Conservation (phyloP, 2,329 filamentous ascomycete genomes). For the Claviceps paspali region DNA sequence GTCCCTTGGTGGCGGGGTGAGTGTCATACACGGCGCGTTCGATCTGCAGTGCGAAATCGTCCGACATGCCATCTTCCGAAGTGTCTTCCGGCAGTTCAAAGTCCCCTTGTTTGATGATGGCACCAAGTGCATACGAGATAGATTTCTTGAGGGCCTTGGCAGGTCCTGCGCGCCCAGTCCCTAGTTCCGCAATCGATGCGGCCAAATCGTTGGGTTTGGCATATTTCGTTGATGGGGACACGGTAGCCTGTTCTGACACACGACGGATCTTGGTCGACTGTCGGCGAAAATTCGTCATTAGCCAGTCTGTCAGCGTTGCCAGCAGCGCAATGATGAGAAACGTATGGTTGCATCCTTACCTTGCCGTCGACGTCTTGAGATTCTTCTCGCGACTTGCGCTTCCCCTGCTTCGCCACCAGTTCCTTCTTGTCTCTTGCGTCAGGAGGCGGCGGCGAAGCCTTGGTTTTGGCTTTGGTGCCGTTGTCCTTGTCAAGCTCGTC, state of each 20-base stretch:
- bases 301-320: neutral
- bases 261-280: constrained; percentile 35
- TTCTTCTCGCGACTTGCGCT: constrained; percentile 43
- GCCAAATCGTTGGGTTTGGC: constrained; percentile 36
- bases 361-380: constrained; percentile 36
- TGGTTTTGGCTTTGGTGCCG: constrained; percentile 14
- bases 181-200: constrained; percentile 37
- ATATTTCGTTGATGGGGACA: constrained; percentile 24
- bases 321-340: neutral
- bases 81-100: constrained; percentile 49
- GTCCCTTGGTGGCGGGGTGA: constrained; percentile 29
- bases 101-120: constrained; percentile 49
- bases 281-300: neutral
- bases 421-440: constrained; percentile 35
- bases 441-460: constrained; percentile 26
- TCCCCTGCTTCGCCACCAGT: constrained; percentile 26
- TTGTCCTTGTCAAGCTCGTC: constrained; percentile 39
- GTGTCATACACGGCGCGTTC: constrained; percentile 54
- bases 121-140: constrained; percentile 49
- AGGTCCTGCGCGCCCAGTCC: constrained; percentile 48
- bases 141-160: constrained; percentile 58
- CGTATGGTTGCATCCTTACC: constrained; percentile 20
- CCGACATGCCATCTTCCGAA: constrained; percentile 48
- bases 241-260: constrained; percentile 32
- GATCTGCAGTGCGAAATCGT: constrained; percentile 60